These are phyloP conservation scores for Bjerkandera adusta DNA, from an alignment of 1,284 basidiomycete genomes.

Conservation along the genomic window DNA sequence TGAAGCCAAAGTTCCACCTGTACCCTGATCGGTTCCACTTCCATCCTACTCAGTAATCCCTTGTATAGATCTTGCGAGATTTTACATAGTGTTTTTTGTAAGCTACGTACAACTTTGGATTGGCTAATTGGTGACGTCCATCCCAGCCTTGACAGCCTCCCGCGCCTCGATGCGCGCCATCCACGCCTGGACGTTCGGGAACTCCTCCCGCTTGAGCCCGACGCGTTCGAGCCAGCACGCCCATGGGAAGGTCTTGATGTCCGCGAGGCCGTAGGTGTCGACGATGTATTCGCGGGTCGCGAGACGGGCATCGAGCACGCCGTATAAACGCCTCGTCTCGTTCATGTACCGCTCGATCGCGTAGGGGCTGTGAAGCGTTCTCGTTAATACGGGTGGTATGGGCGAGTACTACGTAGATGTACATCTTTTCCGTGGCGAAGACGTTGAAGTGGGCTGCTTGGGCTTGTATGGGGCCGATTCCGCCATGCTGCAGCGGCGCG, in stretches of 20 bases:
- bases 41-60: too few relatives aligned
- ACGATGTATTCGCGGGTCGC: slow-evolving; percentile 63
- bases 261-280: slow-evolving; percentile 10
- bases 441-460: slow-evolving; percentile 64
- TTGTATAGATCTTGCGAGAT: too few relatives aligned
- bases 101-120: too few relatives aligned
- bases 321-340: slow-evolving; percentile 77
- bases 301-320: slow-evolving; percentile 73
- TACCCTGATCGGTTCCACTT: too few relatives aligned
- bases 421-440: slow-evolving; percentile 62
- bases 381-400: neutral
- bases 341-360: slow-evolving; percentile 50
- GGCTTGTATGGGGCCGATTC: slow-evolving; percentile 76
- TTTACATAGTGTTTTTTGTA: too few relatives aligned
- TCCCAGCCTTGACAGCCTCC: slow-evolving; percentile 34
- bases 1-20: too few relatives aligned
- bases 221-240: neutral
- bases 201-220: slow-evolving; percentile 29
- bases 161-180: slow-evolving; percentile 38
- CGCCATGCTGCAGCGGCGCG: slow-evolving; percentile 48
- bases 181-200: slow-evolving; percentile 55
- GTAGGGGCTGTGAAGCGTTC: slow-evolving; percentile 28
- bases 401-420: slow-evolving; percentile 15
- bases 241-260: slow-evolving; percentile 11
- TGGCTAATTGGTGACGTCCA: too few relatives aligned